These are phyloP conservation scores for Podaxis rugospora DNA, from an alignment of 768 basidiomycete species.

Conservation along the genomic window DNA sequence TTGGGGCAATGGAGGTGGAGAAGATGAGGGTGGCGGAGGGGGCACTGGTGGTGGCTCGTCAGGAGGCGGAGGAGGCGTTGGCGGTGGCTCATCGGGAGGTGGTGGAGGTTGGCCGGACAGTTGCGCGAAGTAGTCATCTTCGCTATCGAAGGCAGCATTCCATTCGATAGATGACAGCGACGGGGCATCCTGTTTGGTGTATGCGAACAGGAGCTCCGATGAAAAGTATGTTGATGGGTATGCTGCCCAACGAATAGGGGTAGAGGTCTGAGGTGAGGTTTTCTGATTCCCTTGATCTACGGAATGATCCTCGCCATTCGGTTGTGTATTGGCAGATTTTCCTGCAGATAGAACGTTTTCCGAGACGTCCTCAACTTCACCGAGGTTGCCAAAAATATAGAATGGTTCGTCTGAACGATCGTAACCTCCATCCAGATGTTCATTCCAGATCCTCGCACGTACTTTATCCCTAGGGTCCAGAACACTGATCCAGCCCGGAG, in stretches of 20 bases:
- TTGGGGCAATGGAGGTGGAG: slow-evolving; percentile 13
- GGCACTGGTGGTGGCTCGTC: slow-evolving; percentile 31
- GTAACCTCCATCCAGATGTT: slow-evolving; percentile 23
- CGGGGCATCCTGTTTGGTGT: slow-evolving; percentile 33
- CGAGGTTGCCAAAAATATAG: slow-evolving; percentile 29
- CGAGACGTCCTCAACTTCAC: slow-evolving; percentile 34
- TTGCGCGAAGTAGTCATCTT: slow-evolving; percentile 31
- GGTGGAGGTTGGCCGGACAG: slow-evolving; percentile 19
- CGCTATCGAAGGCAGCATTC: slow-evolving; percentile 15
- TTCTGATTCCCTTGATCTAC: background rate
- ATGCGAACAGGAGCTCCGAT: slow-evolving; percentile 49
- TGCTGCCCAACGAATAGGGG: slow-evolving; percentile 49
- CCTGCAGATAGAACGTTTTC: slow-evolving; percentile 15
- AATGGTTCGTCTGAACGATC: slow-evolving; percentile 21
- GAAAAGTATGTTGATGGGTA: slow-evolving; percentile 62
- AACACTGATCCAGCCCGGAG: slow-evolving; percentile 58
- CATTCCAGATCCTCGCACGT: slow-evolving; percentile 41
- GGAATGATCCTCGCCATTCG: background rate
- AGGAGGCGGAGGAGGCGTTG: slow-evolving; percentile 29
- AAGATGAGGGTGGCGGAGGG: slow-evolving; percentile 13
- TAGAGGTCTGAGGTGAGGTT: background rate
- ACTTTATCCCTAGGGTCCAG: slow-evolving; percentile 52
- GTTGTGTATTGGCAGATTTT: background rate
- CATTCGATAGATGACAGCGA: slow-evolving; percentile 22
- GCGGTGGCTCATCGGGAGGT: slow-evolving; percentile 30